These are phyloP conservation scores for Leccinum fibrillosum DNA, from an alignment of 768 basidiomycete genomes.

Conservation along the genomic window DNA sequence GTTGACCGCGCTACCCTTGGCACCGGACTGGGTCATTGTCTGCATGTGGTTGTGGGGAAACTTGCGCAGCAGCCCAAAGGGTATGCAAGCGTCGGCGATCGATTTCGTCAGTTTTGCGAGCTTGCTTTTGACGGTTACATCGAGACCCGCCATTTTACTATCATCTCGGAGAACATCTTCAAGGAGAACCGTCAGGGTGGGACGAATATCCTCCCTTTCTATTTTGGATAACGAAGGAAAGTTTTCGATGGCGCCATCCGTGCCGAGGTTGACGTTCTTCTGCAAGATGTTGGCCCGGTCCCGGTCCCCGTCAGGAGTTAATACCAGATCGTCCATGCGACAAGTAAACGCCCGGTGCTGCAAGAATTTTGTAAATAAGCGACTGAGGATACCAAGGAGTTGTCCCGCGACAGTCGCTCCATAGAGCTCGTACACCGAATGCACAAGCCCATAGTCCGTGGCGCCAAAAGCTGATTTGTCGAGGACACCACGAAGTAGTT, in stretches of 20 bases:
- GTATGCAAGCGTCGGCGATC: conserved; percentile 86
- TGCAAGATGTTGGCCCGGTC: conserved; percentile 66
- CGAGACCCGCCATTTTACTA: conserved; percentile 94
- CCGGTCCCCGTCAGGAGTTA: conserved; percentile 79
- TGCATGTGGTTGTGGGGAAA: conserved; percentile 99
- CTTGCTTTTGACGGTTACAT: conserved; percentile 86
- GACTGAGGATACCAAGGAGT: conserved; percentile 88
- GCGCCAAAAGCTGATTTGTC: conserved; percentile 99
- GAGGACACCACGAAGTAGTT: conserved; percentile 88
- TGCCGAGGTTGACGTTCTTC: conserved; percentile 69
- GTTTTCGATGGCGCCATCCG: conserved; percentile 85
- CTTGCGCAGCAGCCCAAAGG: conserved; percentile 80
- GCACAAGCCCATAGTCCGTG: conserved; percentile 92
- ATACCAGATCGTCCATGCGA: conserved; percentile 94
- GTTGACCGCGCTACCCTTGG: conserved; percentile 97
- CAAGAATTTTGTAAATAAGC: conserved; percentile 94
- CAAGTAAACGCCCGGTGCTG: conserved; percentile 98
- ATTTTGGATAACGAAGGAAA: conserved; percentile 69
- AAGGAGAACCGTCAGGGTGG: conserved; percentile 62
- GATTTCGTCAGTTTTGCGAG: conserved; percentile 84
- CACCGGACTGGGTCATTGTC: conserved; percentile 96
- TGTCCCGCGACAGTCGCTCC: conserved; percentile 86
- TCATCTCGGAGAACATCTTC: conserved; percentile 95
- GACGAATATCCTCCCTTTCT: conserved; percentile 50
- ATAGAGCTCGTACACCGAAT: conserved; percentile 95